Base-by-base conservation (phyloP, 192 early-diverging fungal genomes). In the Linnemannia zychae region DNA sequence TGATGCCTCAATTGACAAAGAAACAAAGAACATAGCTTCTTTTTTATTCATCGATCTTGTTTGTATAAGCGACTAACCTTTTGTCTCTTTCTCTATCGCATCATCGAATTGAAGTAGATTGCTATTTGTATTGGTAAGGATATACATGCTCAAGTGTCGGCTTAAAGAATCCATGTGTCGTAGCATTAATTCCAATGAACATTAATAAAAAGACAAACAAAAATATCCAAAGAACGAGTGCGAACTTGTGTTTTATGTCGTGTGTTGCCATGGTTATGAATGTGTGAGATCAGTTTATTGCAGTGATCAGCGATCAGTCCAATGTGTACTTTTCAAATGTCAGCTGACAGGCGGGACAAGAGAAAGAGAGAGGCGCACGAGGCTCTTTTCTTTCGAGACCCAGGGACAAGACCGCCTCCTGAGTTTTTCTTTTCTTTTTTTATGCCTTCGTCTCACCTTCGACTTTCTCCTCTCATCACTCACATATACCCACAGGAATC, bases 1-100 rank as follows among this genome's bases (percentile, higher is more conserved):
- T 93, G 87, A 90, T 63, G 57, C 57, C 57, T 31, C 12, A 63
- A 63, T 63, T 63, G 11, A 63, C 57, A 63, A 31, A 63, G 13
- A 63, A n/a, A 63, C 24, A n/a, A 24, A 63, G 57, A 63, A 49
- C 48, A 24, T 31, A 9, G 28, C 28, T 13, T 17, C 57, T 63
- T 11, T 63, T 3, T 44, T 6, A 44, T 44, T n/a, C n/a, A n/a
- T n/a, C n/a, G 40, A 3, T 44, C 28, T n/a, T 63, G 11, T 31
- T n/a, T 24, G 15, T 63, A 24, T 63, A n/a, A 15, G 13, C 57
- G 57, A 31, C 57, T 63, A 28, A 63, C 57, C 57, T 63, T 57
- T 63, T 63, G 57, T 31, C 24, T 63, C 57, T 16, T 63, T 63
- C 13, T 20, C 18, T 22, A 4, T 22, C 49, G 49, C 28, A 24